phyloP scores from a whole-genome alignment of 129 eudicot genomes.

The Cynara cardunculus region DNA sequence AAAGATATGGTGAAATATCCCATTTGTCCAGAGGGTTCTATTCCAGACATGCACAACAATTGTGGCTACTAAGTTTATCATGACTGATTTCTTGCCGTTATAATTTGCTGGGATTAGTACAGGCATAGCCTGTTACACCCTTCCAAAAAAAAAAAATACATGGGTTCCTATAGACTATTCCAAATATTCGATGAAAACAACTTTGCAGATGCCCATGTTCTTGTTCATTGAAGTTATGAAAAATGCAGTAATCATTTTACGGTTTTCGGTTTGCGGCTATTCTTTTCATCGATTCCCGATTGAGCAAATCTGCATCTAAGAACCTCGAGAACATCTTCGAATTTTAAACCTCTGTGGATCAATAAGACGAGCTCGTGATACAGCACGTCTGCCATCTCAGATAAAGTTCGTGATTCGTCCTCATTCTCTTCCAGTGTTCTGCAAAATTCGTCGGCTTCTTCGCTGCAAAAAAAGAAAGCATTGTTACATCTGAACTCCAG shows the following conservation, averaged over 20 bases:
- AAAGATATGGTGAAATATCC: too few species aligned
- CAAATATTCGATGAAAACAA: background rate
- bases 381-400: conserved; percentile 89
- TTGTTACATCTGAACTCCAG: background rate
- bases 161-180: background rate
- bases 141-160: background rate
- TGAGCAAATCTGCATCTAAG: conserved; percentile 65
- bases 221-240: background rate
- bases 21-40: too few species aligned
- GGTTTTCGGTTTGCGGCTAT: conserved; percentile 34
- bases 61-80: too few species aligned
- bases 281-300: conserved; percentile 79
- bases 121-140: too few species aligned
- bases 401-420: conserved; percentile 58
- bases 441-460: conserved; percentile 91
- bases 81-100: too few species aligned
- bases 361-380: conserved; percentile 77
- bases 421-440: conserved; percentile 82
- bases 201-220: background rate
- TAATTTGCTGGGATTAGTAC: too few species aligned
- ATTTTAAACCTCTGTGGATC: conserved; percentile 50
- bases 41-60: too few species aligned
- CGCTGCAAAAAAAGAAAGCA: conserved; percentile 28
- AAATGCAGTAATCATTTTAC: background rate
- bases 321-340: conserved; percentile 70